Evolutionary conservation across 306 rosid genomes (phyloP).

Genomic region (Cucurbita pepo): DNA sequence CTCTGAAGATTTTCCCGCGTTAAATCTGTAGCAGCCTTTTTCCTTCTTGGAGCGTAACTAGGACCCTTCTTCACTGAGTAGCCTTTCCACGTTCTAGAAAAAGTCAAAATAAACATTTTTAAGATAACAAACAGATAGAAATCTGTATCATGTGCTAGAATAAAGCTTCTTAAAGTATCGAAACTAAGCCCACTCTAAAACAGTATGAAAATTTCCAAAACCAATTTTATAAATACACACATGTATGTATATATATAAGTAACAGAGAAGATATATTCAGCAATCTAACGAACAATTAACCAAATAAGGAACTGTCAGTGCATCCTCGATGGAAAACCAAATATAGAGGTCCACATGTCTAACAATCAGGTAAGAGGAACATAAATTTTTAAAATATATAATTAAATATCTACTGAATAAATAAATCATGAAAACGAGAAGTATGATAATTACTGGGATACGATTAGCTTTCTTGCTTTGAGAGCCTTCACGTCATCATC

Average conservation of each 20-base stretch:
- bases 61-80: constrained; percentile 56
- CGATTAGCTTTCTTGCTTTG: constrained; percentile 59
- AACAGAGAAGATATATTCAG: not conserved
- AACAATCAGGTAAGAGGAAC: not conserved
- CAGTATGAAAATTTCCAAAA: not conserved
- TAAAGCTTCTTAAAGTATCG: not conserved
- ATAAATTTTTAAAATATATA: not conserved
- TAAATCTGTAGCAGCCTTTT: constrained; percentile 56
- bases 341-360: not conserved
- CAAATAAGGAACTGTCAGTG: not conserved
- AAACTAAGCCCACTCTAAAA: not conserved
- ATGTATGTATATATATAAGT: too few relatives aligned
- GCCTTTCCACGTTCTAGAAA: constrained; percentile 64
- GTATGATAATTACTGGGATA: constrained; percentile 36
- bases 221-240: not conserved
- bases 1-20: constrained; percentile 72
- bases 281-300: not conserved
- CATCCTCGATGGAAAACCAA: not conserved
- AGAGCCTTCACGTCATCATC: constrained; percentile 61
- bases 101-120: not conserved
- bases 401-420: not conserved
- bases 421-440: not conserved
- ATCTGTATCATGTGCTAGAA: not conserved
- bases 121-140: not conserved
- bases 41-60: constrained; percentile 69